Base-by-base conservation (phyloP, 345 rosid species). In the Ricinus communis region DNA sequence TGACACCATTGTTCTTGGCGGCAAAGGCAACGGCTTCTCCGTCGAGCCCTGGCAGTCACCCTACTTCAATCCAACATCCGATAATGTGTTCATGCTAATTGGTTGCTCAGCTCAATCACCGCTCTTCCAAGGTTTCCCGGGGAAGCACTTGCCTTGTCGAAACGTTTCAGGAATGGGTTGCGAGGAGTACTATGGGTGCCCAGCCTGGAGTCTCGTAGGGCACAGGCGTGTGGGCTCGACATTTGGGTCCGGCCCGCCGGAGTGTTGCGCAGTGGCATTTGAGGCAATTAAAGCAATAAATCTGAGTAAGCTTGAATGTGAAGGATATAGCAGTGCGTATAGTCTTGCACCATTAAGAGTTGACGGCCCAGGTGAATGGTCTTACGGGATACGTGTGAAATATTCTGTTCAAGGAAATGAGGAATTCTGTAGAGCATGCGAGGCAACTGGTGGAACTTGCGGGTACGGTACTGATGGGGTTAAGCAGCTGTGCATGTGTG, bases 111-210 rank as follows among this genome's bases (percentile, higher is more conserved):
- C 96, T 16, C 62, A 74, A 61, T 94, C 98, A 5, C 93, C 97
- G 0, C 87, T 90, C 63, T 92, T 92, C 85, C 90, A 87, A 62
- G 97, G 97, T 0, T 91, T 94, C 78, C 97, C 98, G 0, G 88
- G 74, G 60, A 84, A 83, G 85, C 97, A 89, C 70, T 25, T 91
- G 54, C 96, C 99, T 0, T 95, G 97, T 60, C 83, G 86, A 55
- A 95, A 95, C 33, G 90, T 95, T 27, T 91, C 97, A 0, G 97
- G 96, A 0, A 92, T 90, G 97, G 92, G 99, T 22, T 95, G 96
- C 19, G 96, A 90, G 77, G 96, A 90, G 38, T 92, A 92, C 75
- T 86, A 84, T 41, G 81, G 73, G 2, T 95, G 97, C 66, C 92
- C 91, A 1, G 91, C 87, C 0, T 94, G 98, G 98, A 78, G 49